These are phyloP conservation scores for Cladophialophora exuberans DNA, from an alignment of 2,329 filamentous ascomycete genomes.

Conservation along the genomic window DNA sequence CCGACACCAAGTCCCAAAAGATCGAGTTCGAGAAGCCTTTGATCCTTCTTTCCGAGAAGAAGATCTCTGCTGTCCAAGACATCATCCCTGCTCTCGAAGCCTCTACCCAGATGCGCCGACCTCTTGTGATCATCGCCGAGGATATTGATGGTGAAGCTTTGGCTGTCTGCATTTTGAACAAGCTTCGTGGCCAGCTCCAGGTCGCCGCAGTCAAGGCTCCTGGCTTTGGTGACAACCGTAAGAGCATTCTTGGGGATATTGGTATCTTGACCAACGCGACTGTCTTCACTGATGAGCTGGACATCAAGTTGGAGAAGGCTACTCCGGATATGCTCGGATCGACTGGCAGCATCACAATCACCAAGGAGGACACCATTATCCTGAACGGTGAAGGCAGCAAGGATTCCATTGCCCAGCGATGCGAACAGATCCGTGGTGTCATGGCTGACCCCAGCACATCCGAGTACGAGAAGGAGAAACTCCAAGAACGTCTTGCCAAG, in stretches of 20 bases:
- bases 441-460: conserved; percentile 92
- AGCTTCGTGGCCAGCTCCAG: conserved; percentile 98
- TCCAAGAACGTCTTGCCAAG: conserved; percentile 99
- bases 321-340: conserved; percentile 95
- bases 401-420: conserved; percentile 89
- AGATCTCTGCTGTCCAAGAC: conserved; percentile 99
- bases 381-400: conserved; percentile 96
- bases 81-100: conserved; percentile 98
- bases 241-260: conserved; percentile 97
- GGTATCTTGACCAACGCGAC: conserved; percentile 94
- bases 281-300: conserved; percentile 97
- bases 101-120: conserved; percentile 91
- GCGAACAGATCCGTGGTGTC: conserved; percentile 98
- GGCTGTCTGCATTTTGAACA: conserved; percentile 99
- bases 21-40: conserved; percentile 99
- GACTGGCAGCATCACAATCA: conserved; percentile 98
- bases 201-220: conserved; percentile 98
- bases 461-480: conserved; percentile 99
- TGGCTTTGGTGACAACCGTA: conserved; percentile 99
- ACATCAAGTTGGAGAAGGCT: conserved; percentile 98
- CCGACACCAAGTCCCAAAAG: conserved; percentile 97
- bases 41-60: conserved; percentile 99
- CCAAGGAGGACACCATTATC: conserved; percentile 99
- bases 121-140: conserved; percentile 97
- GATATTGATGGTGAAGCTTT: conserved; percentile 98